These are phyloP conservation scores for Candida dubliniensis DNA, from an alignment of 1,139 yeast genomes.

Conservation along the genomic window DNA sequence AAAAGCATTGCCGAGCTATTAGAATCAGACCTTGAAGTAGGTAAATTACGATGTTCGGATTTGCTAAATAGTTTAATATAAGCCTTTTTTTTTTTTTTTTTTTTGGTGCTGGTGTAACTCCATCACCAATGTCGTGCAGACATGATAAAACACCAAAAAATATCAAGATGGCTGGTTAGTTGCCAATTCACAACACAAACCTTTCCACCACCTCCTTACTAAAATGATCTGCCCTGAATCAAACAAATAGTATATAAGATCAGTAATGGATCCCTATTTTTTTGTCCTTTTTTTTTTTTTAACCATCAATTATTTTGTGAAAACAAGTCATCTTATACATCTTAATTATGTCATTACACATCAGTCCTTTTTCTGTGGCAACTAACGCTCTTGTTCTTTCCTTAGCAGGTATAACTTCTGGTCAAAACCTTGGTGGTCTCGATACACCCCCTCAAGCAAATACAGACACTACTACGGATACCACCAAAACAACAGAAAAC, in stretches of 20 bases:
- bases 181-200: conserved; percentile 1
- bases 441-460: conserved; percentile 12
- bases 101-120: background rate
- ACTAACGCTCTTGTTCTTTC: conserved; percentile 16
- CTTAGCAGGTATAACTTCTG: conserved; percentile 12
- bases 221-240: too few species aligned
- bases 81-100: background rate
- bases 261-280: background rate
- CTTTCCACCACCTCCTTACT: too few species aligned
- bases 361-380: conserved; percentile 15
- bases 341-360: conserved; percentile 18
- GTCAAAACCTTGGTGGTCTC: conserved; percentile 18
- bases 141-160: background rate
- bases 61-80: conserved; percentile 7
- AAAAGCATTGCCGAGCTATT: too few species aligned
- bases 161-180: conserved; percentile 1
- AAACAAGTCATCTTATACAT: background rate
- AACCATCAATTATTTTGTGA: too few species aligned
- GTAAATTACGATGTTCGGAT: conserved; percentile 6
- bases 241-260: background rate
- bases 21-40: background rate
- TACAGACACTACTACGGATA: conserved; percentile 6
- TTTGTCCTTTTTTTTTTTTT: background rate
- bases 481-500: conserved; percentile 9
- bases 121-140: background rate